Base-by-base conservation (phyloP, 2,329 filamentous ascomycete species). In the Ceratocystis eucalypticola region DNA sequence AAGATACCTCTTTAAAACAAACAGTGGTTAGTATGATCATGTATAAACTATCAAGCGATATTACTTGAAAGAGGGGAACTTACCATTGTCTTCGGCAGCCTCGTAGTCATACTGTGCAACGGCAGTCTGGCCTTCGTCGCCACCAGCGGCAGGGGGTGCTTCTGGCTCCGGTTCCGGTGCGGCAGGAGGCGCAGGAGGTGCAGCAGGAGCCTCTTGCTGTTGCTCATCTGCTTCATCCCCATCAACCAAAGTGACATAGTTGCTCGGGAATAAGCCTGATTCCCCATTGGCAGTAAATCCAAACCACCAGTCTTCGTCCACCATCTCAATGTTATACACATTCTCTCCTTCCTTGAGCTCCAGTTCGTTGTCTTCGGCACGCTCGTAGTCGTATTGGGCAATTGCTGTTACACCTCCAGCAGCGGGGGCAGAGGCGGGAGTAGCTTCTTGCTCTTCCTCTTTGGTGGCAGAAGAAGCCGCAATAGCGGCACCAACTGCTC, bases 231-330 rank as follows among this genome's bases (percentile, higher is more conserved):
- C 86, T 4, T 41, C 64, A 50, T 59, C 66, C 28, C 83, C 87
- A 46, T 88, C 87, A 45, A 94, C 80, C 25, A 96, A 76, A 75
- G 96, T 91, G 65, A 99, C 93, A 71, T 99, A 99, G 80, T 96
- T 97, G 78, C 90, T 94, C 4, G 94, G 94, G 81, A 99, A 97
- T 45, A 99, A 80, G 61, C 94, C 94, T 67, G 81, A 87, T 75
- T 96, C 91, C 71, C 94, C 94, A 69, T 80, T 81, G 25, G 82
- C 78, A 78, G 97, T 99, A 70, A 88, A 89, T 55, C 95, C 94
- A 83, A 96, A 88, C 94, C 94, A 99, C 94, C 94, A 99, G 74
- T 99, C 93, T 64, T 95, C 88, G 71, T 97, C 94, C 1, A 99
- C 91, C 89, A 95, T 95, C 69, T 97, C 91, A 72, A 99, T 96